These are phyloP conservation scores for Dictyostelium firmibasis DNA, from an alignment of 78 protist species.

Conservation along the genomic window DNA sequence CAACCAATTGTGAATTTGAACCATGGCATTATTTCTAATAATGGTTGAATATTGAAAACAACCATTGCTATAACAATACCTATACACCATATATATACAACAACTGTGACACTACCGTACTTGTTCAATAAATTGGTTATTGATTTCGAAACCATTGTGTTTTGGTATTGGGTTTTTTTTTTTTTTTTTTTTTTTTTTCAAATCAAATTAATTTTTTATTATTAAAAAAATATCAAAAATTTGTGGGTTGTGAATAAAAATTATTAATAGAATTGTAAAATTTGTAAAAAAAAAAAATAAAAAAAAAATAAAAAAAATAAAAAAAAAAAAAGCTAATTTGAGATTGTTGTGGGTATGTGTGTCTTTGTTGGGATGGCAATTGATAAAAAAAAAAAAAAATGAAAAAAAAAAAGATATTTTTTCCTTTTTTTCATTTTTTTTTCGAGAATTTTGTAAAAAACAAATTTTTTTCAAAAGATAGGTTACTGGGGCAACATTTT, in stretches of 20 bases:
- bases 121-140: background rate
- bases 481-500: background rate
- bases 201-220: background rate
- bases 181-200: too few relatives aligned
- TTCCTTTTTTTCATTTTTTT: too few relatives aligned
- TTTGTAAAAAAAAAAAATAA: background rate
- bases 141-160: background rate
- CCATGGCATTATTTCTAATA: slow-evolving; percentile 52
- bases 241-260: background rate
- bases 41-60: slow-evolving; percentile 50
- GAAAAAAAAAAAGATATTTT: too few relatives aligned
- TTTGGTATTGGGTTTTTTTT: background rate
- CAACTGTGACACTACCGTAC: slow-evolving; percentile 1
- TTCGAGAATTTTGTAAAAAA: background rate
- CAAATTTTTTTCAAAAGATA: background rate
- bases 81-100: slow-evolving; percentile 21
- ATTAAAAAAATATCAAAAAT: background rate
- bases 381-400: too few relatives aligned
- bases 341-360: background rate
- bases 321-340: background rate
- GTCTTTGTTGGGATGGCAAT: background rate
- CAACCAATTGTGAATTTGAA: slow-evolving; percentile 56
- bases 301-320: too few relatives aligned
- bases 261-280: background rate
- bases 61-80: slow-evolving; percentile 47